Percentiles rank a stretch among this genome's conserved stretches.
These are phyloP conservation scores for Annulohypoxylon nitens DNA, from an alignment of 495 filamentous ascomycete species.

Conservation along the genomic window DNA sequence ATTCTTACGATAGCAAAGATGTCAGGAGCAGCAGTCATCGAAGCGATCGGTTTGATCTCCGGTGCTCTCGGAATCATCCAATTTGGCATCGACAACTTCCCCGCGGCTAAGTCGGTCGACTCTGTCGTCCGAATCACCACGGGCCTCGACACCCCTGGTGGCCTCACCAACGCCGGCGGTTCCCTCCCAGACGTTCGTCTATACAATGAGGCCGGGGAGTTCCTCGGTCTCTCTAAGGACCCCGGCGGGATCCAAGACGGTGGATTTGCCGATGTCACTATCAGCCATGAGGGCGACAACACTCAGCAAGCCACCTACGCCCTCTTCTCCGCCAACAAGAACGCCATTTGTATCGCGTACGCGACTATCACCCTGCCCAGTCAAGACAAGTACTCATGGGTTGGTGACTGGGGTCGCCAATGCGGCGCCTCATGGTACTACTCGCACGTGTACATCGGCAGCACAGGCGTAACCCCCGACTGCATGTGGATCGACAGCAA, in stretches of 20 bases:
- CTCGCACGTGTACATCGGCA: constrained; percentile 62
- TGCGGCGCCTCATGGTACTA: constrained; percentile 51
- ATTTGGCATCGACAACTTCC: constrained; percentile 43
- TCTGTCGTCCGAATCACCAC: constrained; percentile 45
- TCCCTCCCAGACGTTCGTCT: constrained; percentile 52
- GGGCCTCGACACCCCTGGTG: constrained; percentile 44
- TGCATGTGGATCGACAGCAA: constrained; percentile 53
- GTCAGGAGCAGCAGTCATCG: constrained; percentile 24
- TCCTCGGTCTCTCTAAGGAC: constrained; percentile 43
- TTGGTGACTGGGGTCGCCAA: constrained; percentile 48
- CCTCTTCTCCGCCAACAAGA: constrained; percentile 49
- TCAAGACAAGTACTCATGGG: constrained; percentile 47
- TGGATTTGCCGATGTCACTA: constrained; percentile 39
- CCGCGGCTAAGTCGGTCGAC: constrained; percentile 17
- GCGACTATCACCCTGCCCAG: constrained; percentile 47
- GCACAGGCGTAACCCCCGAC: constrained; percentile 54
- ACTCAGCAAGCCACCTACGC: constrained; percentile 49
- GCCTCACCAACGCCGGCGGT: constrained; percentile 45
- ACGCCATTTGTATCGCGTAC: constrained; percentile 52
- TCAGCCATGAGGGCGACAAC: constrained; percentile 33
- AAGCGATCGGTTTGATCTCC: constrained; percentile 40
- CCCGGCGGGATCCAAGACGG: constrained; percentile 45
- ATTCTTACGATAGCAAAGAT: constrained; percentile 23
- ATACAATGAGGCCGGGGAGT: constrained; percentile 50
- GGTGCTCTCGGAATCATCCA: constrained; percentile 40